phyloP scores from a whole-genome alignment of 768 basidiomycete genomes.

The Termitomyces sp. region DNA sequence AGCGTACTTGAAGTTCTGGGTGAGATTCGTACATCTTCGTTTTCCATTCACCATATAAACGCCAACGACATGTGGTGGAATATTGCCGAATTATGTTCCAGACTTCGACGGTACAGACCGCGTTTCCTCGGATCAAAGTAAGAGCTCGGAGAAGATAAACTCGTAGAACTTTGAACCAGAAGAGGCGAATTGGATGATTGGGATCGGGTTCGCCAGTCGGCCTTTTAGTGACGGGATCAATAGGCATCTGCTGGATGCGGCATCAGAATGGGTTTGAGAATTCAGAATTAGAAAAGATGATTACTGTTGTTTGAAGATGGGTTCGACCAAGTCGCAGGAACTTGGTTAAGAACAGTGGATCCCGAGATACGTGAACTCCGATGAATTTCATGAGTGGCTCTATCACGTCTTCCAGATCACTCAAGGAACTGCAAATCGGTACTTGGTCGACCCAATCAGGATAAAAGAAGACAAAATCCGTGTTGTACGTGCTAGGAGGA shows the following conservation, averaged over 20 bases:
- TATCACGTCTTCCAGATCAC: slow-evolving; percentile 73
- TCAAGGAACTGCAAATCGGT: slow-evolving; percentile 59
- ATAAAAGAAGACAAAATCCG: slow-evolving; percentile 90
- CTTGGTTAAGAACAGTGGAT: slow-evolving; percentile 76
- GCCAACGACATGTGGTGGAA: slow-evolving; percentile 80
- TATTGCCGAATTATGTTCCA: slow-evolving; percentile 88
- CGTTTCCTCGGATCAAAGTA: slow-evolving; percentile 80
- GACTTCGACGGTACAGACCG: slow-evolving; percentile 86
- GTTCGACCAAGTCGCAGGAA: slow-evolving; percentile 74
- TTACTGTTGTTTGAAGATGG: slow-evolving; percentile 57
- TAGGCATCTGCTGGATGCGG: slow-evolving; percentile 33
- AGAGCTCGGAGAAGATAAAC: slow-evolving; percentile 83
- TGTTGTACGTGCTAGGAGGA: slow-evolving; percentile 71
- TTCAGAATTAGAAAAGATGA: not conserved
- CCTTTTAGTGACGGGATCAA: slow-evolving; percentile 64
- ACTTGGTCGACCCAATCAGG: slow-evolving; percentile 77
- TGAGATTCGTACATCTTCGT: slow-evolving; percentile 66
- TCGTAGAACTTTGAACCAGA: slow-evolving; percentile 85
- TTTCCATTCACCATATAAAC: slow-evolving; percentile 96
- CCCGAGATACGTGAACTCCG: slow-evolving; percentile 78
- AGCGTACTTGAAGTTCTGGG: slow-evolving; percentile 76
- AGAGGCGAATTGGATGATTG: slow-evolving; percentile 59
- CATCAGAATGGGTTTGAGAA: not conserved
- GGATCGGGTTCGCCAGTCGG: slow-evolving; percentile 52
- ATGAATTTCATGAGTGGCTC: slow-evolving; percentile 80